Evolutionary conservation across 176 grass and related monocot species (phyloP).

Genomic region (Triticum aestivum): IWGSC_CS_RefSeq_v2.1 NC_057811.1:110185355-110185854

Average conservation of each 20-base stretch:
- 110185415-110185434: neutral
- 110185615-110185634: slow-evolving; percentile 18
- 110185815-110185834: too few relatives aligned
- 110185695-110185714: neutral
- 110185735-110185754: neutral
- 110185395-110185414: slow-evolving; percentile 8
- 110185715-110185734: neutral
- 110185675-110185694: slow-evolving; percentile 20
- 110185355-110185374: neutral
- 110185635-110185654: neutral
- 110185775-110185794: neutral
- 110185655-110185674: neutral
- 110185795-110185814: slow-evolving; percentile 4
- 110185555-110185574: neutral
- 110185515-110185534: slow-evolving; percentile 22
- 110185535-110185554: slow-evolving; percentile 24
- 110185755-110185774: neutral
- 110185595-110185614: neutral
- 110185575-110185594: neutral
- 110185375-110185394: slow-evolving; percentile 28
- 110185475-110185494: slow-evolving; percentile 26
- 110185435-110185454: neutral
- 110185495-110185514: slow-evolving; percentile 13
- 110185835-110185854: neutral
- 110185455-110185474: slow-evolving; percentile 30